These are phyloP conservation scores for Zygosaccharomyces lentus DNA, from an alignment of 805 yeast species.

Conservation along the genomic window DNA sequence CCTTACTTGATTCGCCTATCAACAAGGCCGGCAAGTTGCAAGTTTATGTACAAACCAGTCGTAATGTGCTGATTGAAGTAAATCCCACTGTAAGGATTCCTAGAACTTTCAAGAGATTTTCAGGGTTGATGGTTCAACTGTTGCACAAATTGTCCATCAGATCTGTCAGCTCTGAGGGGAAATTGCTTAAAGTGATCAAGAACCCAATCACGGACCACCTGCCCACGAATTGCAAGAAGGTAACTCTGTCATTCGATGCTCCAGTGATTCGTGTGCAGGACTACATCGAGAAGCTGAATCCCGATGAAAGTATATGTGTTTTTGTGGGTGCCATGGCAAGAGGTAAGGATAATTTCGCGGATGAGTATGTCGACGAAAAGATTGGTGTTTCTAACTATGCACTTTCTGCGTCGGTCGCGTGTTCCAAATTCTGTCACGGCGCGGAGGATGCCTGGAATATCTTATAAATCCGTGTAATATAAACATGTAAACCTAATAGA, in stretches of 20 bases:
- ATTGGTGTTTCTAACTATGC: slow-evolving; percentile 95
- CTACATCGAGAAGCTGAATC: slow-evolving; percentile 70
- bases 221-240: slow-evolving; percentile 91
- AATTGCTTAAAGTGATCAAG: slow-evolving; percentile 86
- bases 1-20: slow-evolving; percentile 93
- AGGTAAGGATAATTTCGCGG: slow-evolving; percentile 96
- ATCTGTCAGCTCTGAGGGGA: slow-evolving; percentile 93
- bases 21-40: slow-evolving; percentile 96
- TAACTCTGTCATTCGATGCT: slow-evolving; percentile 90
- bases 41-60: slow-evolving; percentile 92
- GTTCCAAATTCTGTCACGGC: slow-evolving; percentile 97
- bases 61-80: slow-evolving; percentile 91
- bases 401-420: slow-evolving; percentile 94
- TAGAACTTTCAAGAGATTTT: slow-evolving; percentile 94
- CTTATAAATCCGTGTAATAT: slow-evolving; percentile 23
- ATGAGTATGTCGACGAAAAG: slow-evolving; percentile 93
- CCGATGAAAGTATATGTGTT: slow-evolving; percentile 92
- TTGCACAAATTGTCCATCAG: slow-evolving; percentile 89
- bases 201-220: slow-evolving; percentile 96
- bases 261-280: slow-evolving; percentile 84
- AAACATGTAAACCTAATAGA: neutral
- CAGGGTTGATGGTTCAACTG: slow-evolving; percentile 96
- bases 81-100: slow-evolving; percentile 97
- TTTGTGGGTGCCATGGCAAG: slow-evolving; percentile 99
- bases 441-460: slow-evolving; percentile 98